Percentiles rank a stretch among this genome's conserved stretches.
Conservation (phyloP, 2,329 filamentous ascomycete species). For the Helicocarpus griseus region DNA sequence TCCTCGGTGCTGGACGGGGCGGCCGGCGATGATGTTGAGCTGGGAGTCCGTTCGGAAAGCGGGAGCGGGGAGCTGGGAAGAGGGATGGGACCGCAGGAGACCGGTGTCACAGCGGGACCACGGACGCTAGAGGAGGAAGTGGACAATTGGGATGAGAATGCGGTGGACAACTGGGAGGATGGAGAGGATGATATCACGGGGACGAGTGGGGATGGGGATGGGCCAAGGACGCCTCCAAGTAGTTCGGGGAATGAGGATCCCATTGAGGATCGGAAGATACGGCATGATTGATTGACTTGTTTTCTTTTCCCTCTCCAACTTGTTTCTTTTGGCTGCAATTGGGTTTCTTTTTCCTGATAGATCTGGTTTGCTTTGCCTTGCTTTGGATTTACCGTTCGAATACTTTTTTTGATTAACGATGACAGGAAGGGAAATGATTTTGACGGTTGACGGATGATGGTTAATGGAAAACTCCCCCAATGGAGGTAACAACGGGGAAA, state of each 20-base stretch:
- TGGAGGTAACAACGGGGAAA: background rate
- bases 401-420: background rate
- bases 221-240: slow-evolving; percentile 18
- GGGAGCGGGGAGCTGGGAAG: slow-evolving; percentile 25
- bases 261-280: slow-evolving; percentile 19
- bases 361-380: background rate
- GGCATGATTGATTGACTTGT: slow-evolving; percentile 20
- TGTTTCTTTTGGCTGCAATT: background rate
- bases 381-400: background rate
- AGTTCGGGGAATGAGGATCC: slow-evolving; percentile 17
- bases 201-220: slow-evolving; percentile 4
- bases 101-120: slow-evolving; percentile 43
- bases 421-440: background rate
- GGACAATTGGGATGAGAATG: slow-evolving; percentile 91
- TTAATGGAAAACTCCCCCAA: background rate
- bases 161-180: slow-evolving; percentile 54
- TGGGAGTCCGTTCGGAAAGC: slow-evolving; percentile 33
- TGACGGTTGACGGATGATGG: no score
- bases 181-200: slow-evolving; percentile 18
- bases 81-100: slow-evolving; percentile 48
- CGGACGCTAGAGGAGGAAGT: slow-evolving; percentile 65
- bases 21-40: slow-evolving; percentile 35
- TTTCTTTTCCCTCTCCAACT: background rate
- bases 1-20: slow-evolving; percentile 47
- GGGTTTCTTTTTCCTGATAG: background rate